Evolutionary conservation across 2,329 filamentous ascomycete species (phyloP).

Genomic region (Penicillium sp.): DNA sequence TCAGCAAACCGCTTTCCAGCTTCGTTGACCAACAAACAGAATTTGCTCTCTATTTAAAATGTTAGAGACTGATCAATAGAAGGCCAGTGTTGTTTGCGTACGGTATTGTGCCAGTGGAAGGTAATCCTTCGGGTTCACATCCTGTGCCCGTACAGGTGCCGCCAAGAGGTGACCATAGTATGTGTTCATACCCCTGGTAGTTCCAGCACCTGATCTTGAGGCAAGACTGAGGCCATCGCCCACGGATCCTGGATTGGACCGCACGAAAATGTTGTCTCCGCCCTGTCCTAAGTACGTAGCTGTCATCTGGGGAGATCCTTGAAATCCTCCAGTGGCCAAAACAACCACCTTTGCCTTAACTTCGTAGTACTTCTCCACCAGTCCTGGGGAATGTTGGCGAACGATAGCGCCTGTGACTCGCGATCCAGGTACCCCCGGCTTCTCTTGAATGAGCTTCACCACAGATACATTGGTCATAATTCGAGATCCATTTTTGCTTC

Average conservation of each 20-base stretch:
- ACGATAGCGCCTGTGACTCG: slow-evolving; percentile 24
- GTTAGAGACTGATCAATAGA: background rate
- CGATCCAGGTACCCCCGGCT: slow-evolving; percentile 21
- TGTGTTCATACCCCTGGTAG: slow-evolving; percentile 27
- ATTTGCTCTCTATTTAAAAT: slow-evolving; percentile 21
- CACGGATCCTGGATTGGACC: slow-evolving; percentile 26
- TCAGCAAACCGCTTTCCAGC: slow-evolving; percentile 23
- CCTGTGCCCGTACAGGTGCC: slow-evolving; percentile 22
- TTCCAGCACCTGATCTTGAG: slow-evolving; percentile 21
- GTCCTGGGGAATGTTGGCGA: slow-evolving; percentile 2
- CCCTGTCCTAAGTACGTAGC: slow-evolving; percentile 24
- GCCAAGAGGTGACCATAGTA: slow-evolving; percentile 30
- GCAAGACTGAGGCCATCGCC: slow-evolving; percentile 28
- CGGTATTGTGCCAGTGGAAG: slow-evolving; percentile 28
- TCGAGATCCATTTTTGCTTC: slow-evolving; percentile 15
- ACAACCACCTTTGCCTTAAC: slow-evolving; percentile 22
- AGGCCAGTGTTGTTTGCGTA: background rate
- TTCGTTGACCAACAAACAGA: slow-evolving; percentile 26
- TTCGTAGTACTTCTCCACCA: slow-evolving; percentile 8
- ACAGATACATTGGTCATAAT: slow-evolving; percentile 22
- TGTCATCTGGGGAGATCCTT: slow-evolving; percentile 21
- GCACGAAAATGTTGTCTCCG: slow-evolving; percentile 28
- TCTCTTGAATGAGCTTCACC: slow-evolving; percentile 24
- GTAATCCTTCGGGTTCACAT: slow-evolving; percentile 25
- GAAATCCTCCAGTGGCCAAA: slow-evolving; percentile 29